Percentiles rank a stretch among this genome's conserved stretches.
Conservation (phyloP, 805 yeast species). For the Clavispora santaluciae region DNA sequence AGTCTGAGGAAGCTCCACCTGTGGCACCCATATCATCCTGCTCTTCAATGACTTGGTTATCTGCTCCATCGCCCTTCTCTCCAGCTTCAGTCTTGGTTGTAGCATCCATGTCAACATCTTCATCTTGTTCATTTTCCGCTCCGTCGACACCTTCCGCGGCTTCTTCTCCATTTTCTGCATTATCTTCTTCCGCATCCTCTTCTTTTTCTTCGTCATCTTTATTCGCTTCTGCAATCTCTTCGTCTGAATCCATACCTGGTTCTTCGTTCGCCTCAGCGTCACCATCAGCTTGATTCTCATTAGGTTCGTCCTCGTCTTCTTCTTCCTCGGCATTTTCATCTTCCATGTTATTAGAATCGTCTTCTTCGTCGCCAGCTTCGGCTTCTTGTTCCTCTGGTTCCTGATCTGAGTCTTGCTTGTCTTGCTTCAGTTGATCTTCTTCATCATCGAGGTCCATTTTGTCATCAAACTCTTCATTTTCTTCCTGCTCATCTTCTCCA, state of each 20-base stretch:
- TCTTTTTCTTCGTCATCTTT: constrained; percentile 38
- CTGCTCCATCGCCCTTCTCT: constrained; percentile 59
- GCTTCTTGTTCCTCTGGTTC: constrained; percentile 25
- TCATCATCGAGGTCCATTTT: constrained; percentile 15
- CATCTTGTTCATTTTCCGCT: constrained; percentile 36
- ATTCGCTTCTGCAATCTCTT: constrained; percentile 27
- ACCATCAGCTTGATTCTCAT: constrained; percentile 22
- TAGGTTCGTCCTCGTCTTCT: constrained; percentile 21
- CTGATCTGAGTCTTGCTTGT: constrained; percentile 26
- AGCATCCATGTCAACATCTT: constrained; percentile 51
- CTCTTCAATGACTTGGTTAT: constrained; percentile 50
- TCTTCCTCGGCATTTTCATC: constrained; percentile 21
- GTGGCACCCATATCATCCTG: constrained; percentile 65
- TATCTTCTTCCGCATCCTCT: constrained; percentile 32
- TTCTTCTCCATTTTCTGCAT: constrained; percentile 22
- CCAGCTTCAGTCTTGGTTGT: constrained; percentile 59
- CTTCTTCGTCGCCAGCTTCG: constrained; percentile 10
- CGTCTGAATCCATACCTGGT: constrained; percentile 23
- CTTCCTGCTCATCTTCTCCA: constrained; percentile 42
- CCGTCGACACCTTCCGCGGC: constrained; percentile 54
- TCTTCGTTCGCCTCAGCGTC: constrained; percentile 24
- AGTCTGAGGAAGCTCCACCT: constrained; percentile 44
- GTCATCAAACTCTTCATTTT: constrained; percentile 17
- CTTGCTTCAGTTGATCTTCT: constrained; percentile 16
- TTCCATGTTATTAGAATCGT: too few relatives aligned